Base-by-base conservation (phyloP, 495 filamentous ascomycete species). In the Talaromyces ruber region DNA sequence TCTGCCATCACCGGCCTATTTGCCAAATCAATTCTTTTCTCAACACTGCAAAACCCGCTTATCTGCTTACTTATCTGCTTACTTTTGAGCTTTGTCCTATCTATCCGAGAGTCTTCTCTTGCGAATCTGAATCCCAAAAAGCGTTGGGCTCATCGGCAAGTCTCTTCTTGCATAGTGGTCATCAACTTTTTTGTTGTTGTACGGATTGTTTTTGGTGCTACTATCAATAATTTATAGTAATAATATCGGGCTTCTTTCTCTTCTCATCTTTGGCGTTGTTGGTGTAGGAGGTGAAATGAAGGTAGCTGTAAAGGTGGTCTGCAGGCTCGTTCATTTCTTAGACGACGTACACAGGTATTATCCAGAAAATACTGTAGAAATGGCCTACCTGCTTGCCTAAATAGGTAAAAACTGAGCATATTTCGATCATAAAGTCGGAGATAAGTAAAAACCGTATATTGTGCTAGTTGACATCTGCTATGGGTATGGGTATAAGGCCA, bases 401-500 rank as follows among this genome's bases (percentile, higher is more conserved):
- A n/a, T n/a, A n/a, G n/a, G n/a, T n/a, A n/a, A n/a, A n/a, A n/a
- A n/a, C n/a, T n/a, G n/a, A n/a, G n/a, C n/a, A n/a, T n/a, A n/a
- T n/a, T n/a, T n/a, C n/a, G n/a, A 32, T 32, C 30, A 32, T 32
- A 9, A 32, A 32, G 9, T 32, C 30, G 9, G 30, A n/a, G n/a
- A n/a, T 39, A 57, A 57, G 28, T 57, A 57, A 32, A 30, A 9
- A n/a, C 21, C 55, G 21, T 58, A 37, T 58, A 37, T 22, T 58
- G 55, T 30, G 55, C 55, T 58, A 16, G 55, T 32, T 32, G 55
- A 26, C 18, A 58, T 37, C 30, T 37, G 55, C 32, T 32, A 22
- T 58, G 18, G 55, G 28, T 37, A 58, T 32, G 55, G 55, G 55
- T 58, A 58, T 58, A 58, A 58, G 55, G 32, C 55, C 26, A 26